Conservation (phyloP, 805 yeast genomes). For the Brettanomyces custersianus region DNA sequence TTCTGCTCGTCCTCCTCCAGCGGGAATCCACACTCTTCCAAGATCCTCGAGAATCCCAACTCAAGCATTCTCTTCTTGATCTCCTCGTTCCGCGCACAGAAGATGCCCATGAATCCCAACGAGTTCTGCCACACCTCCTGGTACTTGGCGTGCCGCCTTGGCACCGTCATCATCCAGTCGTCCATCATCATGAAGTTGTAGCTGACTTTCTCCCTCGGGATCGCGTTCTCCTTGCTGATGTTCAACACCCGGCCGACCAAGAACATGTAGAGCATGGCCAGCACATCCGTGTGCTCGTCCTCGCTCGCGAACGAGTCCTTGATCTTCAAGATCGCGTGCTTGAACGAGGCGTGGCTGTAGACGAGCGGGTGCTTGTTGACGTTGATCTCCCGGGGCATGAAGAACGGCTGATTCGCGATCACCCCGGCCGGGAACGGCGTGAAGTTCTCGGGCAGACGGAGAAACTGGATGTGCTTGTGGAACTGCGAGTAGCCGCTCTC, state of each 20-base stretch:
- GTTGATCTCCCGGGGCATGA: conserved; percentile 39
- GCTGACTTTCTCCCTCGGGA: conserved; percentile 37
- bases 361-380: conserved; percentile 47
- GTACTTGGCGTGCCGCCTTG: conserved; percentile 54
- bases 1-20: conserved; percentile 38
- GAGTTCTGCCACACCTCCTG: conserved; percentile 63
- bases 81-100: conserved; percentile 64
- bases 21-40: conserved; percentile 60
- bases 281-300: conserved; percentile 42
- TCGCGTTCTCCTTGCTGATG: conserved; percentile 43
- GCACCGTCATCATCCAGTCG: conserved; percentile 80
- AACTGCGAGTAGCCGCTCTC: conserved; percentile 91
- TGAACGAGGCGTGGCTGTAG: conserved; percentile 57
- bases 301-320: conserved; percentile 27
- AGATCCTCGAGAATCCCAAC: conserved; percentile 42
- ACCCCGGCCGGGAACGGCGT: conserved; percentile 47
- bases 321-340: conserved; percentile 72
- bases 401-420: conserved; percentile 37
- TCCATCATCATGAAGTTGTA: conserved; percentile 79
- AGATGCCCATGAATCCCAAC: conserved; percentile 70
- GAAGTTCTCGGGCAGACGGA: conserved; percentile 57
- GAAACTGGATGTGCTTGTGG: conserved; percentile 86
- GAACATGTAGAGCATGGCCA: conserved; percentile 64
- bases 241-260: conserved; percentile 66
- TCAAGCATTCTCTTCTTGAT: conserved; percentile 36